A percentile compares a stretch with the other conserved stretches of the same genome.
These are phyloP conservation scores for Tuber calosporum DNA, from an alignment of 495 filamentous ascomycete species.

Conservation along the genomic window DNA sequence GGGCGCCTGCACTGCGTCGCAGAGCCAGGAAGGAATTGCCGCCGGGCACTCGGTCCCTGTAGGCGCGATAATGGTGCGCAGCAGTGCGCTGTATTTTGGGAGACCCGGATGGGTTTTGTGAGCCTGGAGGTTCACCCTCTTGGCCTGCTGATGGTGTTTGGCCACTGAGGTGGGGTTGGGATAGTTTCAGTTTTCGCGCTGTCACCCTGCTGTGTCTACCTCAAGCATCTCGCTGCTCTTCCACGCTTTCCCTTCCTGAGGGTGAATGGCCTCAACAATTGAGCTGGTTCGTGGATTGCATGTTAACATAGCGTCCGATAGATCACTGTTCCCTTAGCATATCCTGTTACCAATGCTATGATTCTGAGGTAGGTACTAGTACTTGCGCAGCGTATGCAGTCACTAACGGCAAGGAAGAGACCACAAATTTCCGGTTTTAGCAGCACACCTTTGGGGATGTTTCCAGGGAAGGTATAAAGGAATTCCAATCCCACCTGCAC, in stretches of 20 bases:
- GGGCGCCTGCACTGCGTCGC: not conserved
- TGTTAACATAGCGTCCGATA: not conserved
- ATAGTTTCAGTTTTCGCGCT: not conserved
- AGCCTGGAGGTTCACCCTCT: not conserved
- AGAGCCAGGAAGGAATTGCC: not conserved
- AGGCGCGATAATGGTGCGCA: not conserved
- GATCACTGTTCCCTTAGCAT: not conserved
- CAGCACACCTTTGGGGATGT: not conserved
- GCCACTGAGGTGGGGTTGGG: not conserved
- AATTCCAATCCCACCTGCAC: not conserved
- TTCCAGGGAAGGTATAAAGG: not conserved
- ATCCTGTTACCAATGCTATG: not conserved
- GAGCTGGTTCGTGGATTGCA: not conserved
- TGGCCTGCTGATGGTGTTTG: not conserved
- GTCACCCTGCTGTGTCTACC: not conserved
- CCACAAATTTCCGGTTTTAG: too few species aligned
- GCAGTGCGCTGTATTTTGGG: not conserved
- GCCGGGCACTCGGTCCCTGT: not conserved
- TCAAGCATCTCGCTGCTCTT: not conserved
- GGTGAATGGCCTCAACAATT: not conserved
- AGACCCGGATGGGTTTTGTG: not conserved
- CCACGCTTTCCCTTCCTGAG: not conserved
- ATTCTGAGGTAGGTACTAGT: not conserved
- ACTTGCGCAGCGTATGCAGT: not conserved
- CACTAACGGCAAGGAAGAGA: not conserved